These are phyloP conservation scores for Sporodiniella umbellata DNA, from an alignment of 371 early-diverging fungal species.

Conservation along the genomic window DNA sequence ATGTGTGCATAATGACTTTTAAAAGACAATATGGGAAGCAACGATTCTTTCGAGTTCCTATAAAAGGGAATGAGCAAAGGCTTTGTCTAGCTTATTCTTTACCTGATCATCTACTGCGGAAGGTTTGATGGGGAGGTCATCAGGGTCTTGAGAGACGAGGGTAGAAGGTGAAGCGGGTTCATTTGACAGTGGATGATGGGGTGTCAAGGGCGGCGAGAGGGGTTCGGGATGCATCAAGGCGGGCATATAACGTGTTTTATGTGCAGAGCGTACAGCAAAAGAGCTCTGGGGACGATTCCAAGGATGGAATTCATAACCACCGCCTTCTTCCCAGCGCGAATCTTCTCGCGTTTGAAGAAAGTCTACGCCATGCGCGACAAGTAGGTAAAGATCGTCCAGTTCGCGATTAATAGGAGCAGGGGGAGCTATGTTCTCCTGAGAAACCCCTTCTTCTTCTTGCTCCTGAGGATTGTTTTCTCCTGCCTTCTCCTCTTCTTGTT, in stretches of 20 bases:
- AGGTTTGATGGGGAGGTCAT: conserved; percentile 19
- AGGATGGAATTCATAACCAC: conserved; percentile 47
- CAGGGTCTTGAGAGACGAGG: no score
- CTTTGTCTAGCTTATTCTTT: conserved; percentile 1
- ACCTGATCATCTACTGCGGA: conserved; percentile 29
- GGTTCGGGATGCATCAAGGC: conserved; percentile 4
- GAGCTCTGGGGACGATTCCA: conserved; percentile 48
- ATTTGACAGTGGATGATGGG: conserved; percentile 8
- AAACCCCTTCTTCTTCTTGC: neutral
- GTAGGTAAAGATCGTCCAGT: conserved; percentile 26
- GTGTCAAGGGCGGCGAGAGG: conserved; percentile 20
- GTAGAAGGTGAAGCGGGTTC: no score
- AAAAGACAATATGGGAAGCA: conserved; percentile 46
- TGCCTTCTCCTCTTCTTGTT: neutral
- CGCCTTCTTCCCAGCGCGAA: conserved; percentile 48
- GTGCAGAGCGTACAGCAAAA: conserved; percentile 28
- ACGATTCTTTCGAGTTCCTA: conserved; percentile 46
- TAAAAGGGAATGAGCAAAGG: neutral
- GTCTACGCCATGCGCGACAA: conserved; percentile 48
- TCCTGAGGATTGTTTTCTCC: neutral
- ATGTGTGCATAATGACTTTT: no score
- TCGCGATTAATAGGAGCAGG: conserved; percentile 11
- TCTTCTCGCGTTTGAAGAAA: conserved; percentile 38
- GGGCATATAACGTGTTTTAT: conserved; percentile 2
- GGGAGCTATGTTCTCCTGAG: no score